Conservation (phyloP, 106 monocot genomes). For the Dioscorea alata region DNA sequence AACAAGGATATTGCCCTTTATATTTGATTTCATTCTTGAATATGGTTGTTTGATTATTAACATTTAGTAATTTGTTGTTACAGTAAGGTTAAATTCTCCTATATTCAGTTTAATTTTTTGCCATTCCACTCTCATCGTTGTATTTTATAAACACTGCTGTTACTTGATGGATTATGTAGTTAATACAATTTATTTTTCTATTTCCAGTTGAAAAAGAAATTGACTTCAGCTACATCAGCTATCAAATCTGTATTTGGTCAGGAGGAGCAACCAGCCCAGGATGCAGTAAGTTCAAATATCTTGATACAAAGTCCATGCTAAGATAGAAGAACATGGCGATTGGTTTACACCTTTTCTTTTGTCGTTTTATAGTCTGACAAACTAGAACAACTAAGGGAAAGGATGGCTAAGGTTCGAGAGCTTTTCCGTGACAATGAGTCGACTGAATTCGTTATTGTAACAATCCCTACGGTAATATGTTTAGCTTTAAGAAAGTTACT, state of each 20-base stretch:
- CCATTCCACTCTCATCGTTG: too few relatives aligned
- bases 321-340: neutral
- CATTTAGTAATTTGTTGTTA: too few relatives aligned
- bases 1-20: too few relatives aligned
- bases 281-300: constrained; percentile 53
- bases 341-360: constrained; percentile 4
- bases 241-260: constrained; percentile 98
- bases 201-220: constrained; percentile 76
- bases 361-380: constrained; percentile 63
- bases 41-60: neutral
- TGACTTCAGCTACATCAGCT: constrained; percentile 89
- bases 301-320: neutral
- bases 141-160: too few relatives aligned
- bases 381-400: constrained; percentile 85
- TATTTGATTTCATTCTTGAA: neutral
- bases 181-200: neutral
- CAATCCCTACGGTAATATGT: constrained; percentile 81
- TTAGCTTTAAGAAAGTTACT: neutral
- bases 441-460: constrained; percentile 94
- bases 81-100: too few relatives aligned
- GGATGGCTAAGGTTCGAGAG: constrained; percentile 94
- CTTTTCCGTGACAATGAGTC: constrained; percentile 88
- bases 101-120: too few relatives aligned
- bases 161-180: too few relatives aligned
- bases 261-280: constrained; percentile 48